Percentiles rank a stretch among this genome's conserved stretches.
Evolutionary conservation across 352 stramenopile genomes (phyloP).

Genomic region (Phytophthora palmivora): DNA sequence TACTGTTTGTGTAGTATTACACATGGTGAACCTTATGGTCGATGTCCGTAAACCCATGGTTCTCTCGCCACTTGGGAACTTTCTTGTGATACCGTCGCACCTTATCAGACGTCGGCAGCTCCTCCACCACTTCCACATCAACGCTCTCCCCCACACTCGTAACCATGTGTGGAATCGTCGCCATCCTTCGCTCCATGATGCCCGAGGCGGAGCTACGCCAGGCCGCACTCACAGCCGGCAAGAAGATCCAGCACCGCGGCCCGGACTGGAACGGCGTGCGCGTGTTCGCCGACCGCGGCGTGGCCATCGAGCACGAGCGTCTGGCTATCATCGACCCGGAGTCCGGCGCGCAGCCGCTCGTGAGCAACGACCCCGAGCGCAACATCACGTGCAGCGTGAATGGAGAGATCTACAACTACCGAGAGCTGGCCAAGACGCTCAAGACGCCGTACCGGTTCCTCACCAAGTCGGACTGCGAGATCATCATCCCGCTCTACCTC

Average conservation of each 20-base stretch:
- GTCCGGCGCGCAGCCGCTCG: slow-evolving; percentile 92
- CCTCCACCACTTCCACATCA: slow-evolving; percentile 25
- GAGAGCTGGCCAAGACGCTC: slow-evolving; percentile 92
- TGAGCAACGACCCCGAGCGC: slow-evolving; percentile 81
- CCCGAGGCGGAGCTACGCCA: slow-evolving; percentile 93
- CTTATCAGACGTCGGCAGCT: too few species aligned
- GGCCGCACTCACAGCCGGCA: slow-evolving; percentile 95
- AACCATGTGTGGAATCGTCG: slow-evolving; percentile 98
- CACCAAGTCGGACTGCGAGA: slow-evolving; percentile 98
- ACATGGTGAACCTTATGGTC: too few species aligned
- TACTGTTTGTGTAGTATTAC: too few species aligned
- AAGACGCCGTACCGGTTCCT: slow-evolving; percentile 91
- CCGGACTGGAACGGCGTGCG: slow-evolving; percentile 96
- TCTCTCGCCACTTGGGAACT: too few species aligned
- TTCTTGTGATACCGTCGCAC: too few species aligned
- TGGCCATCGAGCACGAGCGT: slow-evolving; percentile 96
- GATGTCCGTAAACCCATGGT: too few species aligned
- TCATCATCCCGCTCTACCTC: slow-evolving; percentile 97
- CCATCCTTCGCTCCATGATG: slow-evolving; percentile 97
- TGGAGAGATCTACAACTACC: slow-evolving; percentile 99
- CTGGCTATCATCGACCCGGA: slow-evolving; percentile 99
- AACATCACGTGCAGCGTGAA: slow-evolving; percentile 97
- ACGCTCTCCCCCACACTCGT: background rate
- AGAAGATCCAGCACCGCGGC: slow-evolving; percentile 96
- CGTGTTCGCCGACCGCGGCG: slow-evolving; percentile 77